phyloP scores from a whole-genome alignment of 768 basidiomycete genomes.

The Russula abietina region DNA sequence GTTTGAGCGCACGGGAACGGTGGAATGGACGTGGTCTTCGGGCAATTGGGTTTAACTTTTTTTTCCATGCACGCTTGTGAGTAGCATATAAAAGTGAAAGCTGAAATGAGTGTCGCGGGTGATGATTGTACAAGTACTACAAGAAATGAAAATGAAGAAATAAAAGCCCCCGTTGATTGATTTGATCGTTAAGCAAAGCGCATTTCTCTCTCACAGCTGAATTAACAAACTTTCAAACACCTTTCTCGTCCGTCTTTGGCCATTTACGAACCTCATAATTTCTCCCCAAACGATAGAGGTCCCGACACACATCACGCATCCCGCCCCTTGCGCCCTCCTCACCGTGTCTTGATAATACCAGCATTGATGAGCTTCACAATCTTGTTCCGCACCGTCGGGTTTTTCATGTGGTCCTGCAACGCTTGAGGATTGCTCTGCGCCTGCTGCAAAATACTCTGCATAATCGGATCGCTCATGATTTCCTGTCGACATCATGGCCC shows the following conservation, averaged over 20 bases:
- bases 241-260: not conserved
- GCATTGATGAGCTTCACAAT: conserved; percentile 88
- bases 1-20: conserved; percentile 46
- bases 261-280: not conserved
- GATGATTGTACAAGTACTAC: not conserved
- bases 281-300: not conserved
- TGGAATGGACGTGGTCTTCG: conserved; percentile 41
- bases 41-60: conserved; percentile 13
- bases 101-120: not conserved
- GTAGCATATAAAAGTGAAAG: not conserved
- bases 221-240: not conserved
- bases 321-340: conserved; percentile 26
- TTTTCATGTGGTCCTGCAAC: conserved; percentile 95
- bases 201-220: not conserved
- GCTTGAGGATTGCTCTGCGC: conserved; percentile 85
- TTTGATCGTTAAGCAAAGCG: not conserved
- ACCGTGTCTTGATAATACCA: conserved; percentile 87
- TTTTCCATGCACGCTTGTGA: not conserved
- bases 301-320: not conserved
- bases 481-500: conserved; percentile 35
- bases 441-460: conserved; percentile 93
- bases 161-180: not conserved
- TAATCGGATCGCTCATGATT: conserved; percentile 87
- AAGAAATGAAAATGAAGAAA: not conserved
- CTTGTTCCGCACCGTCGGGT: conserved; percentile 70